phyloP scores from a whole-genome alignment of 345 rosid genomes.

The Eucalyptus caleyi region DNA sequence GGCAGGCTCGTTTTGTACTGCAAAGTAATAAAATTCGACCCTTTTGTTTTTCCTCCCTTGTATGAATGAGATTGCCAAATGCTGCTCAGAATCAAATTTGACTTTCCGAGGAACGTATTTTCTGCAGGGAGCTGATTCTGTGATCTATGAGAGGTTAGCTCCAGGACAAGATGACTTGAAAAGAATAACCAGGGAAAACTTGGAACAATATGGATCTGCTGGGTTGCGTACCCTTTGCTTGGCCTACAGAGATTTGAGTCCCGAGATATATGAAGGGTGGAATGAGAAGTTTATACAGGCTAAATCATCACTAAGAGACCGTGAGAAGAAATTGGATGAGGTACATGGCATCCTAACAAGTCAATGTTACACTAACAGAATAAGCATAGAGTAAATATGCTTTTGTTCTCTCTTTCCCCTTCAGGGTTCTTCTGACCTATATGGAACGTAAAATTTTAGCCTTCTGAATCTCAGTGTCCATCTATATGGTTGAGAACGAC shows the following conservation, averaged over 20 bases:
- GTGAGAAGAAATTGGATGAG: constrained; percentile 98
- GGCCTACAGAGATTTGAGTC: constrained; percentile 72
- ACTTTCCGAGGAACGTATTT: constrained; percentile 8
- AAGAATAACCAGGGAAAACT: constrained; percentile 72
- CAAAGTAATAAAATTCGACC: constrained; percentile 46
- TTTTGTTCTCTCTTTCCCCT: not conserved
- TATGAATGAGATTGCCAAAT: not conserved
- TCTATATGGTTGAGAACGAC: not conserved
- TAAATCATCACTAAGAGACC: constrained; percentile 87
- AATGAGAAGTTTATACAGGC: constrained; percentile 97
- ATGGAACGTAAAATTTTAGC: not conserved
- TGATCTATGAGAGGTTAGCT: constrained; percentile 83
- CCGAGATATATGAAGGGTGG: constrained; percentile 80
- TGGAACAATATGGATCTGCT: constrained; percentile 94
- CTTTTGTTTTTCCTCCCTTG: not conserved
- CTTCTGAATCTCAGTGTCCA: not conserved
- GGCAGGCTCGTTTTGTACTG: constrained; percentile 96
- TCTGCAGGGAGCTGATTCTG: constrained; percentile 96
- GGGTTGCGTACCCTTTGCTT: constrained; percentile 98
- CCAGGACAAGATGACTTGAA: constrained; percentile 53
- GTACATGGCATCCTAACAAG: constrained; percentile 13
- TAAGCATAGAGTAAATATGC: not conserved
- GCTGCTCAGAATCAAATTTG: constrained; percentile 11
- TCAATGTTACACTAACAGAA: not conserved
- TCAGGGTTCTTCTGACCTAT: not conserved